Evolutionary conservation across 1,139 yeast species (phyloP), one percentile per base, ranked within the genome.

Genomic region (Yamadazyma taylorii): DNA sequence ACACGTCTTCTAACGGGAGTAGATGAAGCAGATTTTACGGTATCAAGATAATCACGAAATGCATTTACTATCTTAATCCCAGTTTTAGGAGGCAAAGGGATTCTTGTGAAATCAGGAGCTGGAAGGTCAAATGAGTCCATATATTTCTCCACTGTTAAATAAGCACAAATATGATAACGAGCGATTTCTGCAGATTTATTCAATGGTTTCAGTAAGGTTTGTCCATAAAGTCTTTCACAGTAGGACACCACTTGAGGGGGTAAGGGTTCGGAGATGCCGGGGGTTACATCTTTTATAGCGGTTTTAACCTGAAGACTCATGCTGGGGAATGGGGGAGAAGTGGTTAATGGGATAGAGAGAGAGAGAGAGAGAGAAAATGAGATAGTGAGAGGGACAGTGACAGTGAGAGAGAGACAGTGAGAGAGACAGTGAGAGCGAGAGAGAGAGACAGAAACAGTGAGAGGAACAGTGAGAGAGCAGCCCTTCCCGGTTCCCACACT

Each of bases 101-200:
- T 73, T 43, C 69, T 70, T 30, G 65, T 69, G 16, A 64, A 40
- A 15, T 64, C 61, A 1, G 85, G 79, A 4, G 61, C 67, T 0
- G 81, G 76, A 9, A 78, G 58, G 11, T 65, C 55, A 25, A 73
- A 60, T 27, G 57, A 58, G n/a, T 63, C 60, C 16, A 62, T 62
- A 34, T 75, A 69, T 46, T 68, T 68, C 41, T 79, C 82, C 10
- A 74, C 72, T 0, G 85, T 81, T 22, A 82, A 56, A 43, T 65
- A 77, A 2, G 87, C 85, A 55, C 87, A 79, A 12, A 84, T 55
- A 51, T 83, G 89, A 42, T 73, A 73, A 32, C 90, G 62, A 1
- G 85, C 87, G 2, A 75, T 64, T 46, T 83, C 89, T 35, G 78
- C 74, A 26, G 67, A 66, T 23, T 72, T 70, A 5, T 69, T 63